Conservation (phyloP, 306 rosid genomes). For the Dryas drummondii region DNA sequence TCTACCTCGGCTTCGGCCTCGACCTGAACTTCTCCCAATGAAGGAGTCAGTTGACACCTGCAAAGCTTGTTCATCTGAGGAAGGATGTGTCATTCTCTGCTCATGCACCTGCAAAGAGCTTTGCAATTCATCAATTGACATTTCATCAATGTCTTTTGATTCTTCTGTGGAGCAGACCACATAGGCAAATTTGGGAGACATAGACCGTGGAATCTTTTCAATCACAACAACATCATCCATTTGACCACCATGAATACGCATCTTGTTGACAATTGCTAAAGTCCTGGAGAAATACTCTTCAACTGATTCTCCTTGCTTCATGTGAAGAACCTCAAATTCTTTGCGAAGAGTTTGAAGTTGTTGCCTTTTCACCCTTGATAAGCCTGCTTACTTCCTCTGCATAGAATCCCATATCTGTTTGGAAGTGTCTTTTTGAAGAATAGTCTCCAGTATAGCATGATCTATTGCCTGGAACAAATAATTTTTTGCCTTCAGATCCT, state of each 20-base stretch:
- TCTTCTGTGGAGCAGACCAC: neutral
- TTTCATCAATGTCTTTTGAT: neutral
- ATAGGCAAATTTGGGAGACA: neutral
- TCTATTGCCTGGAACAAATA: too few relatives aligned
- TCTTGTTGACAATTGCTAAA: conserved; percentile 1
- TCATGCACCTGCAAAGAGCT: conserved; percentile 18
- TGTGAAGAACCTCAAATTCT: neutral
- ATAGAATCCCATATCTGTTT: neutral
- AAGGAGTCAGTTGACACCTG: neutral
- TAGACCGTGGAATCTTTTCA: neutral
- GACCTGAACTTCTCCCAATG: neutral
- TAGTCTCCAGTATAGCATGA: neutral
- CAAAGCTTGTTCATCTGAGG: neutral
- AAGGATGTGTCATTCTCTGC: neutral
- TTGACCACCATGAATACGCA: neutral
- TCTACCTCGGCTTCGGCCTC: neutral
- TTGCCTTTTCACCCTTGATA: neutral
- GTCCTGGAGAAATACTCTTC: neutral
- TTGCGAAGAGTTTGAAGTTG: neutral
- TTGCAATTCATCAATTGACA: conserved; percentile 9
- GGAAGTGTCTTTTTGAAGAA: neutral
- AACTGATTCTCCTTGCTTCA: neutral
- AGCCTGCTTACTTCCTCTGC: neutral
- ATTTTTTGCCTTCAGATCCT: conserved; percentile 9
- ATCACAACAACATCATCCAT: neutral